Conservation (phyloP, 2,329 filamentous ascomycete genomes). For the Pseudogymnoascus sp. region DNA sequence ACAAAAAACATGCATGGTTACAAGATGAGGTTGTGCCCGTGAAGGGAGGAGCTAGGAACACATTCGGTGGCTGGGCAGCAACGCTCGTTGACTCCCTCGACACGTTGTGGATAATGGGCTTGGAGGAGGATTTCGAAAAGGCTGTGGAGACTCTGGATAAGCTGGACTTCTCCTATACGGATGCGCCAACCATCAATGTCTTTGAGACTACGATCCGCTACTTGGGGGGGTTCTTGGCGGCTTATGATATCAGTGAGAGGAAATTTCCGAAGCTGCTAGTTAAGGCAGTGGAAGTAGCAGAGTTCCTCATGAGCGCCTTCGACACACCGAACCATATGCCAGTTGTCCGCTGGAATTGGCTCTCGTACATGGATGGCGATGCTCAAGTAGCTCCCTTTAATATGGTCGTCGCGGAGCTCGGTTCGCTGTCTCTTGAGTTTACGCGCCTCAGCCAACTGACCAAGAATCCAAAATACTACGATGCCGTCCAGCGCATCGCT, state of each 20-base stretch:
- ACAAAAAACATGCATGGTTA: conserved; percentile 69
- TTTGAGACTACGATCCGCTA: conserved; percentile 93
- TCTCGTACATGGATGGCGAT: conserved; percentile 52
- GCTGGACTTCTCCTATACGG: conserved; percentile 75
- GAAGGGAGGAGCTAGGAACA: conserved; percentile 58
- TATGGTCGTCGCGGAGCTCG: conserved; percentile 48
- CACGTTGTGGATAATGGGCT: conserved; percentile 77
- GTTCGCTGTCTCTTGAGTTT: conserved; percentile 78
- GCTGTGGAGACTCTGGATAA: conserved; percentile 58
- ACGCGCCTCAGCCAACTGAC: conserved; percentile 86
- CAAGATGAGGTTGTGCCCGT: conserved; percentile 80
- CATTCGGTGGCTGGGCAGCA: conserved; percentile 87
- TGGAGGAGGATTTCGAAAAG: conserved; percentile 71
- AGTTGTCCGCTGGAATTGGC: conserved; percentile 69
- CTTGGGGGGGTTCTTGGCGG: conserved; percentile 73
- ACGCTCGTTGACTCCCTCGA: conserved; percentile 77
- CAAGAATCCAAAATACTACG: conserved; percentile 73
- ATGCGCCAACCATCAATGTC: conserved; percentile 64
- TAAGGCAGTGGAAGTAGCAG: conserved; percentile 63
- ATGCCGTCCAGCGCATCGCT: conserved; percentile 63
- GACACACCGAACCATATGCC: conserved; percentile 94
- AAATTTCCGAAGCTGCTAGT: conserved; percentile 57
- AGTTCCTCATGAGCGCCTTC: conserved; percentile 63
- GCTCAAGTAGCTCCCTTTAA: conserved; percentile 51
- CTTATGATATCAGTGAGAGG: conserved; percentile 75